Evolutionary conservation across 106 monocot species (phyloP).

Genomic region (Alisma plantagoaquatica): DNA sequence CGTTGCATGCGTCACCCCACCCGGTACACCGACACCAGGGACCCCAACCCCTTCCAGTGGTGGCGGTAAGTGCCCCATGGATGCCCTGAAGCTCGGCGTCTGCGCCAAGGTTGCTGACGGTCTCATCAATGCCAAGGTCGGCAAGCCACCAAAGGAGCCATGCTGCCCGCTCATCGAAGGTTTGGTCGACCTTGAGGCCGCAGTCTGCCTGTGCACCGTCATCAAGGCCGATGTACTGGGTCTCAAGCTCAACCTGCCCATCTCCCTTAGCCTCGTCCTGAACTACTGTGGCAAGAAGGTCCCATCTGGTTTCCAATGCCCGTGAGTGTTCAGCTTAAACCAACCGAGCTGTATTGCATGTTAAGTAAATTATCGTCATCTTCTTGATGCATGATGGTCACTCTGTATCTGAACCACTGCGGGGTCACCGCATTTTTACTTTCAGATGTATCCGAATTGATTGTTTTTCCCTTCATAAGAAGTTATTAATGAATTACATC

Average conservation of each 20-base stretch:
- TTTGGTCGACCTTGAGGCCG: constrained; percentile 9
- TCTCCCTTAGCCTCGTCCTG: constrained; percentile 7
- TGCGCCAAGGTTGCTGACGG: constrained; percentile 4
- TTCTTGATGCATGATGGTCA: no score
- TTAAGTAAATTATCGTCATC: no score
- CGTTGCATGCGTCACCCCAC: no score
- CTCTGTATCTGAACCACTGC: no score
- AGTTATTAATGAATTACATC: no score
- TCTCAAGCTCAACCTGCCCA: constrained; percentile 8
- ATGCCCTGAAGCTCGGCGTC: constrained; percentile 12
- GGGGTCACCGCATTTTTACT: no score
- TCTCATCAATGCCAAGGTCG: constrained; percentile 5
- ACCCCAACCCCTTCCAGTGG: not conserved
- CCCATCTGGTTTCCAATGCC: constrained; percentile 9
- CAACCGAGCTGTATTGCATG: no score
- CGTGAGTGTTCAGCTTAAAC: no score
- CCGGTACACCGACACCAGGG: not conserved
- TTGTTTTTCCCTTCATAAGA: no score
- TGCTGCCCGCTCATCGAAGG: no score
- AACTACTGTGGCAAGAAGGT: constrained; percentile 10
- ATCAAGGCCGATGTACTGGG: constrained; percentile 9
- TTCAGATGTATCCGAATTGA: no score
- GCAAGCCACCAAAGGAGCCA: no score
- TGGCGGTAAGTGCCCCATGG: constrained; percentile 1
- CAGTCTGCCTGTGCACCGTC: constrained; percentile 10